Evolutionary conservation across 2,329 filamentous ascomycete genomes (phyloP).

Genomic region (Hymenoscyphus salicellus): DNA sequence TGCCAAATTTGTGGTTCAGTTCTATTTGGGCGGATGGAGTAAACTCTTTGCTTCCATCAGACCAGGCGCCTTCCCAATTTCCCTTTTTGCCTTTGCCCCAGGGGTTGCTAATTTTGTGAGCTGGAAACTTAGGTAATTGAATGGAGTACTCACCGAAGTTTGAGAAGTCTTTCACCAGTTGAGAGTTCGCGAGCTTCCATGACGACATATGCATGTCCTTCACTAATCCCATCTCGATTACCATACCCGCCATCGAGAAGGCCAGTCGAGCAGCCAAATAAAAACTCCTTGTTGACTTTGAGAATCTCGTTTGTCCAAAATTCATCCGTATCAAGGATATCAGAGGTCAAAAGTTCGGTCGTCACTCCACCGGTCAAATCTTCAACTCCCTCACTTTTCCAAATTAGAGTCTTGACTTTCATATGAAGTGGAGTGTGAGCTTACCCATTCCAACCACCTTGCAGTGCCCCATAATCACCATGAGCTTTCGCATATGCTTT

Average conservation of each 20-base stretch:
- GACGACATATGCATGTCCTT: constrained; percentile 59
- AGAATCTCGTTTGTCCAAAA: constrained; percentile 83
- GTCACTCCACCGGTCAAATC: constrained; percentile 68
- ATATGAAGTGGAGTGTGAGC: neutral
- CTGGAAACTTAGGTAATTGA: neutral
- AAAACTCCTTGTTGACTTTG: constrained; percentile 76
- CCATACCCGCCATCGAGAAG: constrained; percentile 62
- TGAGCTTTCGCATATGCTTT: constrained; percentile 85
- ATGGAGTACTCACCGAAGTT: constrained; percentile 41
- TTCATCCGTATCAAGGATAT: constrained; percentile 73
- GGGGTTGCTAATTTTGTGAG: constrained; percentile 43
- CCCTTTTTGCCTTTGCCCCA: constrained; percentile 51
- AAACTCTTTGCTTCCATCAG: constrained; percentile 60
- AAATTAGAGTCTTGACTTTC: constrained; percentile 2
- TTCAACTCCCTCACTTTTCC: constrained; percentile 48
- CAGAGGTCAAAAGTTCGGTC: constrained; percentile 65
- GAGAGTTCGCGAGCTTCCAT: constrained; percentile 55
- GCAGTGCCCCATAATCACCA: constrained; percentile 72
- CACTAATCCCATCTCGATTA: constrained; percentile 55
- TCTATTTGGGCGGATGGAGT: constrained; percentile 56
- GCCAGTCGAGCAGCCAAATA: constrained; percentile 69
- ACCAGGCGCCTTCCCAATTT: constrained; percentile 57
- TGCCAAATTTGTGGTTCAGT: constrained; percentile 57
- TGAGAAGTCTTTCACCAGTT: constrained; percentile 53
- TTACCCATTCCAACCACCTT: constrained; percentile 60